Conservation (phyloP, 2,329 filamentous ascomycete species). For the Dactylella cylindrospora region DNA sequence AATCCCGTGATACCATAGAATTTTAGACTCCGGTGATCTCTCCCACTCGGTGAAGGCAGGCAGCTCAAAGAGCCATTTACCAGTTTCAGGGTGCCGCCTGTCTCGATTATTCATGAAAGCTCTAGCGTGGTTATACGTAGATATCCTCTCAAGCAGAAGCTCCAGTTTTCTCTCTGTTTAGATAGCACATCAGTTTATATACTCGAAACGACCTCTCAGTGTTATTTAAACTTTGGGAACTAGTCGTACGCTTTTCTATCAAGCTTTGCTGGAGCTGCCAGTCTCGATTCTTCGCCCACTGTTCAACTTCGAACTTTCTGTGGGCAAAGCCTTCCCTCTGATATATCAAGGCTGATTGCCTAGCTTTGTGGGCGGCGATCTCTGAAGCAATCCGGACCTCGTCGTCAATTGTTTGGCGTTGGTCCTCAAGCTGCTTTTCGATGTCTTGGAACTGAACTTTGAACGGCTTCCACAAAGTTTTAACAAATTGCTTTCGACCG, state of each 20-base stretch:
- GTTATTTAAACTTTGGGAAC: too few species aligned
- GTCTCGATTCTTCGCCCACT: slow-evolving; percentile 14
- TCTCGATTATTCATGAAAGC: slow-evolving; percentile 31
- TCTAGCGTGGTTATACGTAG: slow-evolving; percentile 30
- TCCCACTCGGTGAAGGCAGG: slow-evolving; percentile 39
- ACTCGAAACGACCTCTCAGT: too few species aligned
- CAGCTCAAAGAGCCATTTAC: slow-evolving; percentile 40
- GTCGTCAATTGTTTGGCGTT: slow-evolving; percentile 19
- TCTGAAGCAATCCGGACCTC: slow-evolving; percentile 39
- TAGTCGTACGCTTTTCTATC: slow-evolving; percentile 8
- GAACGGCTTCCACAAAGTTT: slow-evolving; percentile 44
- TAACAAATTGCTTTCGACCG: slow-evolving; percentile 37
- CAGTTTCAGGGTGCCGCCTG: slow-evolving; percentile 37
- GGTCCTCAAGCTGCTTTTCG: slow-evolving; percentile 34
- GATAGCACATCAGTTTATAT: too few species aligned
- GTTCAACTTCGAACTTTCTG: slow-evolving; percentile 9
- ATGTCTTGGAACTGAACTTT: slow-evolving; percentile 36
- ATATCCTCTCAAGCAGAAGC: slow-evolving; percentile 38
- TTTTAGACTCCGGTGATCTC: slow-evolving; percentile 6
- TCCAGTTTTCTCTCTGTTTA: slow-evolving; percentile 14
- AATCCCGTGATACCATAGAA: slow-evolving; percentile 46
- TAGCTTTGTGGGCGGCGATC: slow-evolving; percentile 6
- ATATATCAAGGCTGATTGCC: slow-evolving; percentile 30
- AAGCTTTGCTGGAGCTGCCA: slow-evolving; percentile 17
- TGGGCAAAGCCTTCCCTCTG: slow-evolving; percentile 10